Evolutionary conservation across 1,284 basidiomycete species (phyloP), one percentile per base, ranked within the genome.

Genomic region (Neolentinus lepideus): DNA sequence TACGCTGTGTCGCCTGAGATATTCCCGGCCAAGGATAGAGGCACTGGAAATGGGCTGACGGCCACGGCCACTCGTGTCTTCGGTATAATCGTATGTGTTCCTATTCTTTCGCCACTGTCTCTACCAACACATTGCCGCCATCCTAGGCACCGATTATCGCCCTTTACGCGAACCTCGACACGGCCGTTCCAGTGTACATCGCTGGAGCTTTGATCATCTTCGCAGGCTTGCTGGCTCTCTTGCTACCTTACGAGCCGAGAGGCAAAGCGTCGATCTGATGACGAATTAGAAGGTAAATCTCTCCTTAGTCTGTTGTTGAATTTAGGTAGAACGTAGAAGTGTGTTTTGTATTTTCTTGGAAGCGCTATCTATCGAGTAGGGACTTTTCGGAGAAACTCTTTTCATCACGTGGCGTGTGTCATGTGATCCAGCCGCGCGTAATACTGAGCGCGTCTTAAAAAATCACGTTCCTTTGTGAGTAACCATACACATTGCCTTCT

Each of bases 221-320:
- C 22, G 78, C 86, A 1, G 86, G 86, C 0, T 59, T 78, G 2
- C 64, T 92, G 50, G 81, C 88, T 24, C 65, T 91, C n/a, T 64
- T 90, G 12, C 71, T 94, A 52, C 91, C 91, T 0, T 88, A 84
- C 59, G 88, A 91, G 69, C 83, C 88, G 2, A 70, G 82, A 54
- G 88, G 88, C 26, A 84, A 79, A 62, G 80, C 83, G n/a, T 83
- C 84, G n/a, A 65, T 82, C 59, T 83, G 71, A 64, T 21, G 38
- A 21, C 38, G 16, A 43, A 43, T 43, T 4, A 43, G 6, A 43
- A 43, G 38, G 38, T 43, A 43, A 43, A 43, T 43, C 6, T 43
- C 3, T 16, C 19, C 38, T 6, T n/a, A 43, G 8, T 16, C n/a
- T 16, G 38, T 43, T 43, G 16, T 21, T 43, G 4, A 43, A 21